Conservation (phyloP, 805 yeast genomes). For the Candida dendrica region DNA sequence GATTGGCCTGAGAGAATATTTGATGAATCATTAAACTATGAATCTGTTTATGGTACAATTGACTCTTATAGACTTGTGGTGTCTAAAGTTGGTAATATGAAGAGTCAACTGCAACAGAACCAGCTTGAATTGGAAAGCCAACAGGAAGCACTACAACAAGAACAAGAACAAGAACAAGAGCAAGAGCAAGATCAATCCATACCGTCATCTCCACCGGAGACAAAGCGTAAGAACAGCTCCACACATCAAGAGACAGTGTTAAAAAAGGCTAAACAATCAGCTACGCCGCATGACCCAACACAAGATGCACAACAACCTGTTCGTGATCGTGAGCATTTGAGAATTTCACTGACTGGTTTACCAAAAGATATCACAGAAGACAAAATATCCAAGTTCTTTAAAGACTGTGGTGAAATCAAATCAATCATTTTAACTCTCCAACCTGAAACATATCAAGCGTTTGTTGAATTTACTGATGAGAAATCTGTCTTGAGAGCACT, state of each 20-base stretch:
- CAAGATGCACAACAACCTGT: conserved; percentile 1
- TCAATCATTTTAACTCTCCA: conserved; percentile 23
- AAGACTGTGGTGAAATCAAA: conserved; percentile 52
- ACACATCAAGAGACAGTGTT: not conserved
- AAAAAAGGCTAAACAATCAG: not conserved
- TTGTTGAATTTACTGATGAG: conserved; percentile 49
- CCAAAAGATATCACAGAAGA: conserved; percentile 32
- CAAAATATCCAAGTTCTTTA: conserved; percentile 37
- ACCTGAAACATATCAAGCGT: conserved; percentile 30
- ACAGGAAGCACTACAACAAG: no score
- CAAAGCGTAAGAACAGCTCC: not conserved
- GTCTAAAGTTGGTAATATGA: conserved; percentile 20
- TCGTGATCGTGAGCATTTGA: conserved; percentile 53
- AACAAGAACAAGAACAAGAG: not conserved
- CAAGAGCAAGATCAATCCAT: not conserved
- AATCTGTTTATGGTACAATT: conserved; percentile 26
- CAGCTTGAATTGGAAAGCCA: not conserved
- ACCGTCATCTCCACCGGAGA: not conserved
- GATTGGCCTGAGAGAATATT: conserved; percentile 47
- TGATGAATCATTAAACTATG: conserved; percentile 36
- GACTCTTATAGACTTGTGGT: conserved; percentile 18
- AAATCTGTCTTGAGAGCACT: conserved; percentile 48
- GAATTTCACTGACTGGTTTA: conserved; percentile 47
- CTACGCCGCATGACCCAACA: not conserved
- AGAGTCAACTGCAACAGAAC: conserved; percentile 8